Conservation (phyloP, 1,139 yeast genomes). For the Zygotorulaspora mrakii region DNA sequence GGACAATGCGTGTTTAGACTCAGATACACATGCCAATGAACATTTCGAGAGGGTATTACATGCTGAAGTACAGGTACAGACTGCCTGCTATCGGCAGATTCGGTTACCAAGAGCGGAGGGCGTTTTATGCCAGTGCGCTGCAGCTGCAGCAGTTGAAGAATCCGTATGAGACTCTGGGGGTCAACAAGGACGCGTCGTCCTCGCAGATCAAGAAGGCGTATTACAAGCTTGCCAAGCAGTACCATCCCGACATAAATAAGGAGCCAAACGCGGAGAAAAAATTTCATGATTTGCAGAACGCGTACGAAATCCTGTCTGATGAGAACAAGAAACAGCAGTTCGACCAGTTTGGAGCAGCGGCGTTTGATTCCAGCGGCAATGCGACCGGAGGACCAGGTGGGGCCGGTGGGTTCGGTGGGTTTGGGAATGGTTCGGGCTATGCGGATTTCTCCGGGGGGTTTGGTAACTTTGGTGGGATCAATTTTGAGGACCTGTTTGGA, state of each 20-base stretch:
- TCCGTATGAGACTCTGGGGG: slow-evolving; percentile 83
- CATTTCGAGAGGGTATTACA: neutral
- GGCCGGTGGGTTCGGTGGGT: slow-evolving; percentile 60
- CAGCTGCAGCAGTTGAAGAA: slow-evolving; percentile 44
- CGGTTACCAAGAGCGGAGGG: neutral
- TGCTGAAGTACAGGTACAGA: slow-evolving; percentile 4
- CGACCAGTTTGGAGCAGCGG: slow-evolving; percentile 88
- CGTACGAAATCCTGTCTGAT: slow-evolving; percentile 87
- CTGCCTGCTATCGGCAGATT: slow-evolving; percentile 2
- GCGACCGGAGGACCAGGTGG: slow-evolving; percentile 51
- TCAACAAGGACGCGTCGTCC: slow-evolving; percentile 64
- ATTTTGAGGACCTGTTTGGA: slow-evolving; percentile 86
- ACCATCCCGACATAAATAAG: slow-evolving; percentile 95
- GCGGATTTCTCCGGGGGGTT: slow-evolving; percentile 46
- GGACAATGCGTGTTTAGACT: too few species aligned
- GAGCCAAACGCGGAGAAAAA: slow-evolving; percentile 81
- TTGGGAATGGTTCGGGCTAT: slow-evolving; percentile 40
- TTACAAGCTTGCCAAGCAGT: slow-evolving; percentile 87
- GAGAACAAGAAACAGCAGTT: slow-evolving; percentile 83
- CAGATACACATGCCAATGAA: too few species aligned
- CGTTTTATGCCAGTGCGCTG: slow-evolving; percentile 4
- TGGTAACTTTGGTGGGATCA: slow-evolving; percentile 45
- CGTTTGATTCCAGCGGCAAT: slow-evolving; percentile 67
- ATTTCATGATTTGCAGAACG: slow-evolving; percentile 90
- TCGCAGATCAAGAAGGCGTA: slow-evolving; percentile 91